Evolutionary conservation across 345 rosid genomes (phyloP).

Genomic region (Rhizophora mangle): DNA sequence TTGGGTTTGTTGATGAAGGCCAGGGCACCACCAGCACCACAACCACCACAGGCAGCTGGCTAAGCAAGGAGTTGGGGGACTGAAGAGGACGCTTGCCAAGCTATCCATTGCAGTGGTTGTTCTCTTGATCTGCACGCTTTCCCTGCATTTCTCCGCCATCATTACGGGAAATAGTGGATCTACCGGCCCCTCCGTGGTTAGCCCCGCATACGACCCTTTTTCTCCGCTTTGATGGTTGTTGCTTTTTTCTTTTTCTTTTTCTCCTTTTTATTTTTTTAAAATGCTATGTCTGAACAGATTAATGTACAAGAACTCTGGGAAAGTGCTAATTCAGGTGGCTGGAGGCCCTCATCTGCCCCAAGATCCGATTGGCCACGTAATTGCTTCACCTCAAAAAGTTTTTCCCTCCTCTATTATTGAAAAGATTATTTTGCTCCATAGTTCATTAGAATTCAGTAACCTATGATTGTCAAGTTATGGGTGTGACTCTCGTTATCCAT

Average conservation of each 20-base stretch:
- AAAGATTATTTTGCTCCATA: neutral
- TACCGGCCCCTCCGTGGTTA: slow-evolving; percentile 50
- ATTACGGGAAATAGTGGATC: slow-evolving; percentile 44
- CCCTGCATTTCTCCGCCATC: slow-evolving; percentile 53
- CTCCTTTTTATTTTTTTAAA: neutral
- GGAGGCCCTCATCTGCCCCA: slow-evolving; percentile 98
- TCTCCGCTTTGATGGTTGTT: neutral
- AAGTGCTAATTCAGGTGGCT: slow-evolving; percentile 75
- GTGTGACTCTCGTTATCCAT: slow-evolving; percentile 6
- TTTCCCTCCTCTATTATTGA: neutral
- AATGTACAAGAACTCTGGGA: slow-evolving; percentile 83
- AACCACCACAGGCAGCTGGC: slow-evolving; percentile 64
- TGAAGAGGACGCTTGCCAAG: slow-evolving; percentile 58
- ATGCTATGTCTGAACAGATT: slow-evolving; percentile 40
- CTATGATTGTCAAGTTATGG: neutral
- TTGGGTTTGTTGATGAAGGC: slow-evolving; percentile 24
- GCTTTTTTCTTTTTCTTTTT: neutral
- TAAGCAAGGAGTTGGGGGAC: slow-evolving; percentile 51
- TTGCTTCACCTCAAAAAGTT: slow-evolving; percentile 28
- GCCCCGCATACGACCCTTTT: neutral
- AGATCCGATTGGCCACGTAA: slow-evolving; percentile 89
- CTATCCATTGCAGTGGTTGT: slow-evolving; percentile 59
- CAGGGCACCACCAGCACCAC: slow-evolving; percentile 70
- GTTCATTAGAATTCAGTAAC: neutral
- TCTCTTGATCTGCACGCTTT: slow-evolving; percentile 73